Base-by-base conservation (phyloP, 352 stramenopile genomes). In the Discostella stelligera region DNA sequence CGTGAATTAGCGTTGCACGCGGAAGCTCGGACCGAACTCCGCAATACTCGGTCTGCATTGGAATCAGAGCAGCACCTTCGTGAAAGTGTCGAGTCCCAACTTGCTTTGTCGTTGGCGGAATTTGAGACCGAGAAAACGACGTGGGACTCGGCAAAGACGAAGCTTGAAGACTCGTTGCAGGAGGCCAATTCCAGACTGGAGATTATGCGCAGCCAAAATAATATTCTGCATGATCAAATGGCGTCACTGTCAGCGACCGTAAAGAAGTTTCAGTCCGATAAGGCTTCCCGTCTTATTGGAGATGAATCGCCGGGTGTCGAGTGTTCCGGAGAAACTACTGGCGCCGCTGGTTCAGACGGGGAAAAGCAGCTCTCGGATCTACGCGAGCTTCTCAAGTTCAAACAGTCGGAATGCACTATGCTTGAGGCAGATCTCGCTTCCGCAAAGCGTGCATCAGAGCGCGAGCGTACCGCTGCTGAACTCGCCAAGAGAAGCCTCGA, bases 371-470 rank as follows among this genome's bases (percentile, higher is more conserved):
- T 93, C 30, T 76, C 71, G 37, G 89, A 94, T 71, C 67, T 91
- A 32, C 78, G 89, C 14, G 82, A 94, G 72, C 52, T 93, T 4
- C 74, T 94, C 37, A 80, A 76, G 23, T 93, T 90, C 77, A 79
- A 93, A 49, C 80, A 88, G 61, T 84, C 86, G 13, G 89, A 94
- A 41, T 89, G 87, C 44, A 77, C 90, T 41, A 80, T 91, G 65
- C 75, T 90, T n/a, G 74, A 93, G 58, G 79, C 73, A n/a, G 79
- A 93, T 55, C 60, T 94, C 6, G 85, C 91, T 56, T 82, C 86
- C 27, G 73, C 78, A 30, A 83, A 84, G 37, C 79, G 86, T 14
- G 66, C 77, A 18, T 64, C 77, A 11, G 89, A 93, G 66, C 71
- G 87, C n/a, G 89, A 94, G 71, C 71, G 81, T n/a, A 80, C 85